phyloP scores from a whole-genome alignment of 345 rosid species.

The Fremontodendron californicum region DNA sequence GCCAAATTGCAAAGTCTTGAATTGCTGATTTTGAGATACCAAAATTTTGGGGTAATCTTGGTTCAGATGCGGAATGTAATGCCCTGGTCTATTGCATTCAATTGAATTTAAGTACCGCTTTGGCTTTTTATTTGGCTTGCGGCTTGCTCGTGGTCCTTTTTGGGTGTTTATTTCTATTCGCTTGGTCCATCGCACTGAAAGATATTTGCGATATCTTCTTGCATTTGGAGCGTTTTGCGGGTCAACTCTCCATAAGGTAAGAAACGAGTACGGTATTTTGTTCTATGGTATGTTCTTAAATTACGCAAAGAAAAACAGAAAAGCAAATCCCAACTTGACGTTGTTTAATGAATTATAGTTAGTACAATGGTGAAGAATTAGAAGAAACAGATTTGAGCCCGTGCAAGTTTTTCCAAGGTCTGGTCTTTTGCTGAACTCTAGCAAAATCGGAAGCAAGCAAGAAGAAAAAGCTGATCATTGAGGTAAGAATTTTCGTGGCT shows the following conservation, averaged over 20 bases:
- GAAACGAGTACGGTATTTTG: neutral
- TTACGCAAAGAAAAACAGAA: neutral
- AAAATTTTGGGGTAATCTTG: neutral
- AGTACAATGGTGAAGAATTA: neutral
- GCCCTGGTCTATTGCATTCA: neutral
- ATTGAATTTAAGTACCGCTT: neutral
- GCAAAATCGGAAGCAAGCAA: neutral
- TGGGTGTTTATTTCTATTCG: neutral
- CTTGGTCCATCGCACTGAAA: neutral
- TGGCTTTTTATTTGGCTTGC: neutral
- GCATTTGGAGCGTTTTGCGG: neutral
- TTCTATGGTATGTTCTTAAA: neutral
- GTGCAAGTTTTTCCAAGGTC: neutral
- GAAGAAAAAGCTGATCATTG: neutral
- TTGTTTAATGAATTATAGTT: neutral
- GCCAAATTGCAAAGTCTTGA: neutral
- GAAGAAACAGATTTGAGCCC: neutral
- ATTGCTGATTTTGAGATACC: neutral
- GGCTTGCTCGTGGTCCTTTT: neutral
- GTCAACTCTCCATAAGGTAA: neutral
- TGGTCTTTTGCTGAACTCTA: neutral
- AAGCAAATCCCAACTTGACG: neutral
- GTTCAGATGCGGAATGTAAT: neutral
- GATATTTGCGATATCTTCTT: neutral
- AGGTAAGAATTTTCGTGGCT: conserved; percentile 1